Conservation (phyloP, 495 filamentous ascomycete species). For the Staphylotrichum longicolle region DNA sequence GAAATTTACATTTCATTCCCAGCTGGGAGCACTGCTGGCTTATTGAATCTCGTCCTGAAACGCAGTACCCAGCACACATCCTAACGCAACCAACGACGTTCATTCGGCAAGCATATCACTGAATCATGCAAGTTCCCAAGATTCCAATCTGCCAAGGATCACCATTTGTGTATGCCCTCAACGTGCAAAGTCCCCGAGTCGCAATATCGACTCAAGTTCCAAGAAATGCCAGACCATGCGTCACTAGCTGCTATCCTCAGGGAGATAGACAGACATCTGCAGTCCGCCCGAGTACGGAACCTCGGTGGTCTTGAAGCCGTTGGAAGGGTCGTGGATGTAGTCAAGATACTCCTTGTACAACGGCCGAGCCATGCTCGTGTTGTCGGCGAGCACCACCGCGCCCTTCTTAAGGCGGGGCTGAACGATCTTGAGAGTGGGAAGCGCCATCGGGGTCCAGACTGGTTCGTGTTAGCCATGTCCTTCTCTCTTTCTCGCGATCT, state of each 20-base stretch:
- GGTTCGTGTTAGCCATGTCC: neutral
- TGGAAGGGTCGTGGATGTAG: slow-evolving; percentile 9
- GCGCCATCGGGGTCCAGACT: slow-evolving; percentile 15
- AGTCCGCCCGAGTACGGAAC: slow-evolving; percentile 3
- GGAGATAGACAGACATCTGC: slow-evolving; percentile 15
- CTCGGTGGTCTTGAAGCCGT: slow-evolving; percentile 16
- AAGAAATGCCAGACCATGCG: too few relatives aligned
- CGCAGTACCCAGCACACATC: too few relatives aligned
- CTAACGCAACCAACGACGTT: too few relatives aligned
- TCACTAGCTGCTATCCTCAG: neutral
- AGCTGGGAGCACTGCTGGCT: too few relatives aligned
- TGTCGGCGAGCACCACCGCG: slow-evolving; percentile 7
- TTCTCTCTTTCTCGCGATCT: neutral
- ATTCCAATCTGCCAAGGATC: too few relatives aligned
- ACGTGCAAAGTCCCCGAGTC: too few relatives aligned
- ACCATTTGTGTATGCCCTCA: too few relatives aligned
- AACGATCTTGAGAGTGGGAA: slow-evolving; percentile 15
- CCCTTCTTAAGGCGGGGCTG: slow-evolving; percentile 13
- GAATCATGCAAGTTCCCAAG: too few relatives aligned
- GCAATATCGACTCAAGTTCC: too few relatives aligned
- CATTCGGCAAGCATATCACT: too few relatives aligned
- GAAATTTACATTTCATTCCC: too few relatives aligned
- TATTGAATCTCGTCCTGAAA: too few relatives aligned
- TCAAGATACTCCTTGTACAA: slow-evolving; percentile 10
- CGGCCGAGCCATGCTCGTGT: slow-evolving; percentile 11